Base-by-base conservation (phyloP, 2,329 filamentous ascomycete species). In the Samsoniella hepiali region DNA sequence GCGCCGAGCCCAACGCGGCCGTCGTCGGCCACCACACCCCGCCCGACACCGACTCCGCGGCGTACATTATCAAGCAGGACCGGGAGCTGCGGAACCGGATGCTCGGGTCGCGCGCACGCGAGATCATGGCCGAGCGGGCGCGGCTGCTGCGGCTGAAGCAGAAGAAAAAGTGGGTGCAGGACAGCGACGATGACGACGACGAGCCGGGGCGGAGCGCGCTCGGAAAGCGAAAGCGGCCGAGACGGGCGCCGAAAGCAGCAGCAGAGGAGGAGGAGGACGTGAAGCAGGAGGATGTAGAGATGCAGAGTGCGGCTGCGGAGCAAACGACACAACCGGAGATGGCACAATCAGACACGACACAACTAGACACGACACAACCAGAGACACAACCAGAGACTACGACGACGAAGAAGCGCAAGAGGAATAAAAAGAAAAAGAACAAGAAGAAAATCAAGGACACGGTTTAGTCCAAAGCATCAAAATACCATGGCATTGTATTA, bases 181-280 rank as follows among this genome's bases (percentile, higher is more conserved):
- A 66, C 57, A 75, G 75, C 64, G 75, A 73, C 63, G 75, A 73
- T 27, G 72, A 74, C 6, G 75, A 78, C 1, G 70, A 72, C 51
- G 71, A 72, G 15, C 69, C 71, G 11, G 77, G 77, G 7, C 68
- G 77, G 58, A 75, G 75, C 60, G 74, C 70, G 54, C 51, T 79
- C 3, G 77, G 77, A 2, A 76, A 73, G 69, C 71, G 72, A 63
- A 78, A 78, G 69, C 72, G 73, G 66, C 67, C 68, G 34, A 67
- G 62, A 38, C 44, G 65, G 64, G 22, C 11, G 36, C 17, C 11
- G 36, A 11, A 31, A 34, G 13, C 47, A 42, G 15, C 17, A 40
- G 29, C n/a, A 3, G 22, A 58, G 22, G 38, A 29, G 38, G 10
- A 29, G 5, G 51, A 40, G 31, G 63, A 49, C 5, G 60, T 56